These are phyloP conservation scores for Phaeosphaeria sp. DNA, from an alignment of 2,329 filamentous ascomycete genomes.

Conservation along the genomic window DNA sequence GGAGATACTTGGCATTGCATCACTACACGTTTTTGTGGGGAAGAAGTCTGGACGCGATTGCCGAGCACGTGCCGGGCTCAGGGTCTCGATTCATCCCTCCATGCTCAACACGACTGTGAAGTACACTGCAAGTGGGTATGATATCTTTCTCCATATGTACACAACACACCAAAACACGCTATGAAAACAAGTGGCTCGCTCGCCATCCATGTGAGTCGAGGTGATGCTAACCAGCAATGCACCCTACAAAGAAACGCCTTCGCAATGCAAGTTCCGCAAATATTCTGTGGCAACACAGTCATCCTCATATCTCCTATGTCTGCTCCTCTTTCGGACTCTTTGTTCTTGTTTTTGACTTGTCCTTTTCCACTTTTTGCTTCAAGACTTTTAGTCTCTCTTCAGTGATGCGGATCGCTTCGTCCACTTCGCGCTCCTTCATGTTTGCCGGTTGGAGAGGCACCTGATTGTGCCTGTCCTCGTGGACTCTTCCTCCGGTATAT, in stretches of 20 bases:
- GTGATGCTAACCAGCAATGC: slow-evolving; percentile 1
- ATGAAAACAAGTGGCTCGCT: not conserved
- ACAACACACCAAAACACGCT: not conserved
- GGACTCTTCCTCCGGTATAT: slow-evolving; percentile 29
- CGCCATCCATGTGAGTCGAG: not conserved
- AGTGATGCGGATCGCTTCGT: slow-evolving; percentile 82
- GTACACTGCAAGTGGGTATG: not conserved
- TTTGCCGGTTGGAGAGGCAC: slow-evolving; percentile 57
- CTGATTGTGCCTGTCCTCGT: slow-evolving; percentile 53
- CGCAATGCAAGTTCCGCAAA: slow-evolving; percentile 4
- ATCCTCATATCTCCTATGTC: slow-evolving; percentile 3
- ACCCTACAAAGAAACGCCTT: slow-evolving; percentile 4
- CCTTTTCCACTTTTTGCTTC: slow-evolving; percentile 68
- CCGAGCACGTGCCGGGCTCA: no score
- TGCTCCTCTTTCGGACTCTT: slow-evolving; percentile 30
- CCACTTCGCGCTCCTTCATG: slow-evolving; percentile 76
- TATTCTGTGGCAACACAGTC: not conserved
- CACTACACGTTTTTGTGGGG: not conserved
- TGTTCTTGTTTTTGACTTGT: slow-evolving; percentile 27
- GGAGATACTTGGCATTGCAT: not conserved
- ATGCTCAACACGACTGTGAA: no score
- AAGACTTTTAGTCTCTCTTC: slow-evolving; percentile 82
- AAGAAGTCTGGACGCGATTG: not conserved
- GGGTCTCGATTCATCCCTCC: not conserved
- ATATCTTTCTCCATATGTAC: not conserved